A percentile compares a stretch with the other conserved stretches of the same genome.
Evolutionary conservation across 495 filamentous ascomycete species (phyloP).

Genomic region (Neurospora sp.): DNA sequence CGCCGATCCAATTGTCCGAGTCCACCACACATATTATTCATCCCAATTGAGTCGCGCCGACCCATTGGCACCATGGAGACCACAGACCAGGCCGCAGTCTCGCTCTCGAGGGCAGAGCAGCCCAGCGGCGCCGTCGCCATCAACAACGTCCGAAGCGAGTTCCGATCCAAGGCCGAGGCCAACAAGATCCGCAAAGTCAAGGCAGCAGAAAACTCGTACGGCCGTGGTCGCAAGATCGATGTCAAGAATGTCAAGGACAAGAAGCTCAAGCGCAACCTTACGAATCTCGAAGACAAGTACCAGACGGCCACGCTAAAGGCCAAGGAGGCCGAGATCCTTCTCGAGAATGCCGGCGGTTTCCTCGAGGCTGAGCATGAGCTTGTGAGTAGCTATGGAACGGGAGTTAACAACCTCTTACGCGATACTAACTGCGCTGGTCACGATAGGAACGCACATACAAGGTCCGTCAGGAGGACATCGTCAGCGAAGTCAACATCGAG

Average conservation of each 20-base stretch:
- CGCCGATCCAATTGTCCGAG: not conserved
- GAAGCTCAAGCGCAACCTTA: conserved; percentile 76
- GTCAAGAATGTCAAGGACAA: conserved; percentile 59
- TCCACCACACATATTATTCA: not conserved
- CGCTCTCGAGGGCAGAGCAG: conserved; percentile 12
- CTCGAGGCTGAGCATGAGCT: conserved; percentile 81
- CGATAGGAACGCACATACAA: conserved; percentile 70
- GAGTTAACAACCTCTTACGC: not conserved
- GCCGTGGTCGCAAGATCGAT: conserved; percentile 63
- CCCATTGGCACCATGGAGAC: conserved; percentile 14
- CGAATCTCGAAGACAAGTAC: conserved; percentile 68
- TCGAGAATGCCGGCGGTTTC: conserved; percentile 80
- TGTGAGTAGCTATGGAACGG: not conserved
- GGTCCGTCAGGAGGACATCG: conserved; percentile 82
- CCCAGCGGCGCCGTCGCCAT: conserved; percentile 38
- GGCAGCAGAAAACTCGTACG: conserved; percentile 71
- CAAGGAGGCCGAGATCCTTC: conserved; percentile 89
- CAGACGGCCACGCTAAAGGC: conserved; percentile 69
- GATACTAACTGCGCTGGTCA: not conserved
- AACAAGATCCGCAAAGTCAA: conserved; percentile 33
- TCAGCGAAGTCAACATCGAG: conserved; percentile 60
- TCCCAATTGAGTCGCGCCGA: not conserved
- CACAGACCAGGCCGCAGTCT: conserved; percentile 9
- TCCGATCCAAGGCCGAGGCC: conserved; percentile 30
- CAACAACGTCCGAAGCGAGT: conserved; percentile 33